Base-by-base conservation (phyloP, 345 rosid genomes). In the Anastatica hierochuntica region DNA sequence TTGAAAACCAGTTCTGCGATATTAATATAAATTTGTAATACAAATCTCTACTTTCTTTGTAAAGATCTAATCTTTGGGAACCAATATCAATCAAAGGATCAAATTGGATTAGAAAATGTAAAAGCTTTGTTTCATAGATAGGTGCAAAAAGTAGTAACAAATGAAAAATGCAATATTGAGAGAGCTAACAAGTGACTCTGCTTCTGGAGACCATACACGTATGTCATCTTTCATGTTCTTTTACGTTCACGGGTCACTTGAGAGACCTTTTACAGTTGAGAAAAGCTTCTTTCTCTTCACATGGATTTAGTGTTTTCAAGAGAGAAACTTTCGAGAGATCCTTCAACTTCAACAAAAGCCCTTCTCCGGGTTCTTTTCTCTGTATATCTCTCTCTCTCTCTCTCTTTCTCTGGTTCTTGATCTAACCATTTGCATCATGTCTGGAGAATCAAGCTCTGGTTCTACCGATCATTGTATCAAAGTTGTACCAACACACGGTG, bases 401-500 rank as follows among this genome's bases (percentile, higher is more conserved):
- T 58, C 63, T 43, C 14, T 33, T 5, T 38, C 29, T 36, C 7
- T 30, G 1, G n/a, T 66, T 20, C 29, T 57, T 37, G 47, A 46
- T 57, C 67, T 62, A 58, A 38, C 38, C 53, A 43, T 51, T 66
- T 21, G 43, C 62, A 50, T 33, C 49, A 63, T 76, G 82, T 68
- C 77, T 16, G 68, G 60, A 60, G 88, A 79, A 68, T 62, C 94
- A 30, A 72, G 82, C 73, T 68, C 77, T 29, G 79, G 76, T 44
- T 70, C 85, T 3, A 60, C 66, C 4, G 87, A 75, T 31, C 82
- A 72, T 20, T 60, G 69, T 59, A 60, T 71, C 74, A 77, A 62
- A 68, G 95, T 94, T 16, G 57, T 74, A 33, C 85, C 84, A 0
- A 83, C 95, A 29, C 95, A 94, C 13, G 95, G 89, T 14, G 99